Evolutionary conservation across 2,329 filamentous ascomycete species (phyloP), one percentile per base, ranked within the genome.

Genomic region (Sporothrix schenckii): DNA sequence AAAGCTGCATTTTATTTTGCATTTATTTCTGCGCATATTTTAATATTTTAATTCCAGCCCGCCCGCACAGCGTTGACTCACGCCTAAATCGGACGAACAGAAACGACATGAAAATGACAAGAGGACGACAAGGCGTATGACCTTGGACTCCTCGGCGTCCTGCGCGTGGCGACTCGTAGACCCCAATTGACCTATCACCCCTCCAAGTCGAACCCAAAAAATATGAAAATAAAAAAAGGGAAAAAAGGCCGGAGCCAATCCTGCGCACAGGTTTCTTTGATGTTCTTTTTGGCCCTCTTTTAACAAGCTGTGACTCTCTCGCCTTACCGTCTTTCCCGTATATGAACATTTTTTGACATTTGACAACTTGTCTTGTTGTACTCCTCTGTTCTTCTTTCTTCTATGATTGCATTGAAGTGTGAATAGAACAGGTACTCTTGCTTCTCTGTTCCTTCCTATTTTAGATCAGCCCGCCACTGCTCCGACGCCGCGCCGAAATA

Each of bases 351-450:
- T 61, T 27, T 5, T 11, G 30, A 61, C 11, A 11, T 21, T 61
- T 44, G 58, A 61, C 58, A 47, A 27, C 41, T 47, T 63, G 5
- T 21, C 39, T 24, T 24, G n/a, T 63, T 60, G 14, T 41, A 21
- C 56, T 60, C 11, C 10, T 30, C 11, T 16, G 14, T 53, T 16
- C 24, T 66, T 52, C 27, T 21, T 16, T 34, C 47, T 13, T n/a
- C 27, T n/a, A 5, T 7, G 50, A 50, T 16, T 7, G 77, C 78
- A 27, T 60, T 76, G 53, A 80, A 79, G 71, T 52, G 71, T n/a
- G 74, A 76, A 10, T 77, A 70, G 24, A 27, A 27, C 41, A 39
- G 52, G 56, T 54, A 4, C 30, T 11, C 44, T 30, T 34, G 24
- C 13, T 39, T 10, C 9, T n/a, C 47, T 61, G 34, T 68, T 7